These are phyloP conservation scores for Lichenothelia convexa DNA, from an alignment of 495 filamentous ascomycete genomes.

Conservation along the genomic window DNA sequence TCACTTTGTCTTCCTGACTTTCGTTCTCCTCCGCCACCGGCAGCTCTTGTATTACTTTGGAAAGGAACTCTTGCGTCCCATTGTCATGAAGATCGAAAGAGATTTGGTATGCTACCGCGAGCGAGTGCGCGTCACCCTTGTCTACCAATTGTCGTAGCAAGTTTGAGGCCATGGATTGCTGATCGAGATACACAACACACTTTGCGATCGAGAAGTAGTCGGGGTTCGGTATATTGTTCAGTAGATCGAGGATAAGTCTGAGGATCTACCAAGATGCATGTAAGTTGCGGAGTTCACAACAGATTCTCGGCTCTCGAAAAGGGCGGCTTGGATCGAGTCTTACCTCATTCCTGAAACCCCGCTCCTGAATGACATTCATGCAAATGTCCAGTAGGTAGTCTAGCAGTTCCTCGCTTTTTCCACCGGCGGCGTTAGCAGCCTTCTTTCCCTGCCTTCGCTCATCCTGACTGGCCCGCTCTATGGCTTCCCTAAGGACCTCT, in stretches of 20 bases:
- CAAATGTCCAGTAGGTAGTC: slow-evolving; percentile 92
- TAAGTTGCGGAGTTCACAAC: slow-evolving; percentile 13
- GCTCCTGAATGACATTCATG: slow-evolving; percentile 95
- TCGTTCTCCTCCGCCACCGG: slow-evolving; percentile 29
- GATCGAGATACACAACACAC: slow-evolving; percentile 90
- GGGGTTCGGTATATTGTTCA: slow-evolving; percentile 73
- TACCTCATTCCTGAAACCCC: slow-evolving; percentile 64
- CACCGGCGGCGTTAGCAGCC: slow-evolving; percentile 8
- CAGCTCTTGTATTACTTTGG: slow-evolving; percentile 69
- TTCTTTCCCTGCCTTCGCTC: slow-evolving; percentile 48
- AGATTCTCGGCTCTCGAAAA: background rate
- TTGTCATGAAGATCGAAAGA: slow-evolving; percentile 97
- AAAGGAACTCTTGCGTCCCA: slow-evolving; percentile 88
- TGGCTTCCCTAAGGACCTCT: slow-evolving; percentile 71
- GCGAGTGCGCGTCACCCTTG: slow-evolving; percentile 55
- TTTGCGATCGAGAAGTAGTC: slow-evolving; percentile 98
- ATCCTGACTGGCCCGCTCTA: slow-evolving; percentile 63
- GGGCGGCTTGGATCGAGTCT: slow-evolving; percentile 3
- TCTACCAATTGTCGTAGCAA: slow-evolving; percentile 68
- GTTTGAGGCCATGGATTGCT: slow-evolving; percentile 77
- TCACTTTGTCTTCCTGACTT: slow-evolving; percentile 28
- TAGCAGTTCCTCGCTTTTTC: slow-evolving; percentile 70
- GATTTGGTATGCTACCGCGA: slow-evolving; percentile 86
- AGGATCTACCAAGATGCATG: too few relatives aligned
- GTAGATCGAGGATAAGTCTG: slow-evolving; percentile 66